A percentile compares a stretch with the other conserved stretches of the same genome.
phyloP scores from a whole-genome alignment of 495 filamentous ascomycete species.

The Pyrenula aspistea region DNA sequence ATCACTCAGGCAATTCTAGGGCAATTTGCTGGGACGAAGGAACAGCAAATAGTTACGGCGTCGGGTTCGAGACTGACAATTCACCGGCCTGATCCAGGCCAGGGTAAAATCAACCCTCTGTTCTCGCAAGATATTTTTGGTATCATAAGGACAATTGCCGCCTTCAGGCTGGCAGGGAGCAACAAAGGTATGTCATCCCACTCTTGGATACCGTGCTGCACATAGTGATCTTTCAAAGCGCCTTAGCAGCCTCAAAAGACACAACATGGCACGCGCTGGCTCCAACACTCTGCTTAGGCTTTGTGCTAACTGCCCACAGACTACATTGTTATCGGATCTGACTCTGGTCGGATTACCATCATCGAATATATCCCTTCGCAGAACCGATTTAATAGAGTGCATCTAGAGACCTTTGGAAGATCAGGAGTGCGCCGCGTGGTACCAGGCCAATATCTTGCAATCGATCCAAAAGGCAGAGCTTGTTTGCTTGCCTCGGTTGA shows the following conservation, averaged over 20 bases:
- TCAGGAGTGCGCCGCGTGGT: conserved; percentile 90
- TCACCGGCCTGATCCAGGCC: conserved; percentile 69
- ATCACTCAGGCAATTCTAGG: conserved; percentile 84
- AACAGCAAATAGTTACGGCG: conserved; percentile 92
- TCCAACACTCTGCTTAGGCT: conserved; percentile 1
- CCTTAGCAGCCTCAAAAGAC: neutral
- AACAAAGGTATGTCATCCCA: conserved; percentile 72
- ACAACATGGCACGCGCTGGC: neutral
- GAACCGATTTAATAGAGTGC: conserved; percentile 79
- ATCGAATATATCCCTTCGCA: conserved; percentile 81
- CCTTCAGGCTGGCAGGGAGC: conserved; percentile 85
- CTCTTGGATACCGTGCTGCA: conserved; percentile 49
- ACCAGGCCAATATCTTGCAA: conserved; percentile 88
- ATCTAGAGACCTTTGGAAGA: conserved; percentile 95
- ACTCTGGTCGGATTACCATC: conserved; percentile 89
- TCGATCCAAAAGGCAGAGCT: conserved; percentile 89
- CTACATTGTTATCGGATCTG: conserved; percentile 89
- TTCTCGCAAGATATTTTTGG: conserved; percentile 90
- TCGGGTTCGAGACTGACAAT: conserved; percentile 84
- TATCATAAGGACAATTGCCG: conserved; percentile 76
- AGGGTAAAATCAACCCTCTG: conserved; percentile 74
- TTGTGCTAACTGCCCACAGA: conserved; percentile 63
- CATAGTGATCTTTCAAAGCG: conserved; percentile 88
- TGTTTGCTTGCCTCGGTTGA: conserved; percentile 89
- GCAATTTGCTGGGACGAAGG: conserved; percentile 86